Evolutionary conservation across 1,139 yeast genomes (phyloP).

Genomic region (Scheffersomyces quercinus): DNA sequence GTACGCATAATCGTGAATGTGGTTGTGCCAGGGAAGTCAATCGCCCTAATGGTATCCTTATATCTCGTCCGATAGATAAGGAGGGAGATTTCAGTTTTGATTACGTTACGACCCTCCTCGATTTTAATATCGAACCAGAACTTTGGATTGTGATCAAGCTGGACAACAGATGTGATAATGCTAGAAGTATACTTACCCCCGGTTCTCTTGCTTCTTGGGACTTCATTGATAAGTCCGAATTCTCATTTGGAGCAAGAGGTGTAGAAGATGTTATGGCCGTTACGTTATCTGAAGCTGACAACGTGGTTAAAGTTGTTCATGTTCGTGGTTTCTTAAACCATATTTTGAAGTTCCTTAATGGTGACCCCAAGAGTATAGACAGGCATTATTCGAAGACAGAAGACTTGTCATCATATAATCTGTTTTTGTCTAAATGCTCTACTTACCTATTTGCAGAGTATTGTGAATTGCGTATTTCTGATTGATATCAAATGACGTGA

Average conservation of each 20-base stretch:
- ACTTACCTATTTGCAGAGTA: too few relatives aligned
- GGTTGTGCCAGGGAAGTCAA: not conserved
- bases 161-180: slow-evolving; percentile 14
- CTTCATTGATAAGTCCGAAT: not conserved
- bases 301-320: slow-evolving; percentile 32
- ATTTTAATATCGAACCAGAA: not conserved
- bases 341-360: slow-evolving; percentile 13
- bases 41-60: not conserved
- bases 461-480: too few relatives aligned
- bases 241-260: not conserved
- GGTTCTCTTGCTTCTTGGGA: slow-evolving; percentile 21
- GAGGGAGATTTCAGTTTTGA: not conserved
- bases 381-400: too few relatives aligned
- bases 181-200: slow-evolving; percentile 21
- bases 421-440: too few relatives aligned
- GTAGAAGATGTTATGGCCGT: slow-evolving; percentile 24
- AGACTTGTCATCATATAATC: too few relatives aligned
- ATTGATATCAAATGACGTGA: too few relatives aligned
- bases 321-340: slow-evolving; percentile 31
- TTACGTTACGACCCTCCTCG: not conserved
- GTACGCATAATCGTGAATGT: not conserved
- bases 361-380: too few relatives aligned
- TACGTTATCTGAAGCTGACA: slow-evolving; percentile 35
- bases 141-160: not conserved
- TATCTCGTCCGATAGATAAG: not conserved